Evolutionary conservation across 2,329 filamentous ascomycete species (phyloP), one percentile per base, ranked within the genome.

Genomic region (Aspergillus oerlinghausenensis): DNA sequence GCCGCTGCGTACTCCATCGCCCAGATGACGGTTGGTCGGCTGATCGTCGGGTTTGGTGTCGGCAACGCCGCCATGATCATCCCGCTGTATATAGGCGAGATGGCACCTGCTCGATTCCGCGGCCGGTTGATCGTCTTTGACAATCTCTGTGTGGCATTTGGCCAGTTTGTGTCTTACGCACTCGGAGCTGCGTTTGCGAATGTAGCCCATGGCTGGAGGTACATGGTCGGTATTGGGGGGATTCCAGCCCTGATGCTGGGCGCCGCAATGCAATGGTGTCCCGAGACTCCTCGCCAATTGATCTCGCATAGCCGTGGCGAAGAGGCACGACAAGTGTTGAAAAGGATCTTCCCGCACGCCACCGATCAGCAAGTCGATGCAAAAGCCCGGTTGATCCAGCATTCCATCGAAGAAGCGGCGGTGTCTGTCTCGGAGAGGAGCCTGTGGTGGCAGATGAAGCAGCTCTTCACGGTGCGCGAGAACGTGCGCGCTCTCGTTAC

Each of bases 211-310:
- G 11, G 32, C 32, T 35, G 32, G 32, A 35, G 32, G 32, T 35
- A 35, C 32, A 35, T 35, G 32, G 32, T 35, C 32, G 32, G 32
- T 14, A 35, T 35, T 5, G 77, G 77, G 8, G 76, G 75, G 57
- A 63, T 76, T 11, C 80, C 80, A 2, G 72, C 79, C 1, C 68
- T 82, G n/a, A 51, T 79, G 3, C 74, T 82, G 1, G 71, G 63
- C 3, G 66, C 63, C 19, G 70, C 81, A 3, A 72, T 82, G 1
- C 70, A 74, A 1, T 76, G 77, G 61, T 80, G 77, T 58, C 79
- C 79, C 0, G 79, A 82, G 55, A 79, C 76, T 1, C 79, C 79
- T 6, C 74, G 78, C 4, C 77, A 80, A 55, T 67, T 81, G 4
- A 67, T 81, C n/a, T 38, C 32, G 32, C 77, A 79, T 50, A 68